phyloP scores from a whole-genome alignment of 2,329 filamentous ascomycete genomes.

The Chaetomium sp. region DNA sequence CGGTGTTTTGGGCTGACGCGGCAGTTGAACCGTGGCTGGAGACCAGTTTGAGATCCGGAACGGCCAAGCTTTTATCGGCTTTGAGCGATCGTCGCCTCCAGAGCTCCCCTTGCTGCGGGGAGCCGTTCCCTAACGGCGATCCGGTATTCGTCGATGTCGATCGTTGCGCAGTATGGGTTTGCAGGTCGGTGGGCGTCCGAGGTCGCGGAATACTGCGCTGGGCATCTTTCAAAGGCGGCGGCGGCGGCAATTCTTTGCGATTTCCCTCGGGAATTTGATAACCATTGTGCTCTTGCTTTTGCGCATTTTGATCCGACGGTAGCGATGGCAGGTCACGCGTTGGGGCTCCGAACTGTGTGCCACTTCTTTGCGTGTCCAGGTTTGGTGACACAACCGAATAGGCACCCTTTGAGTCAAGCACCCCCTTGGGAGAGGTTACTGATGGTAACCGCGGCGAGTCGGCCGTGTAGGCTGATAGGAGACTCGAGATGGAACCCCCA shows the following conservation, averaged over 20 bases:
- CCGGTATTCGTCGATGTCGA: slow-evolving; percentile 21
- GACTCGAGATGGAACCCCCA: slow-evolving; percentile 55
- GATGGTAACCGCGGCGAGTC: slow-evolving; percentile 49
- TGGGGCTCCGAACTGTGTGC: slow-evolving; percentile 30
- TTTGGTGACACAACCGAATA: slow-evolving; percentile 38
- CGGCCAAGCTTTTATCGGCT: slow-evolving; percentile 49
- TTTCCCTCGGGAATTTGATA: slow-evolving; percentile 12
- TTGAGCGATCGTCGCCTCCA: slow-evolving; percentile 57
- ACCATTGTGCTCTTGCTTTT: slow-evolving; percentile 17
- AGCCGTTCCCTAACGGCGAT: slow-evolving; percentile 26
- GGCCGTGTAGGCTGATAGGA: slow-evolving; percentile 58
- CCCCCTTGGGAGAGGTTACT: slow-evolving; percentile 39
- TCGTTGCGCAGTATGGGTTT: slow-evolving; percentile 23
- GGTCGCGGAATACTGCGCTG: slow-evolving; percentile 19
- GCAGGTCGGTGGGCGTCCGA: slow-evolving; percentile 23
- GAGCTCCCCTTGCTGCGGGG: slow-evolving; percentile 39
- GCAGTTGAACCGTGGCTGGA: slow-evolving; percentile 55
- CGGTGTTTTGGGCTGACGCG: slow-evolving; percentile 35
- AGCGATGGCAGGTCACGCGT: slow-evolving; percentile 31
- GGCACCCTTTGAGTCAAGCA: slow-evolving; percentile 42
- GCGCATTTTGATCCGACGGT: slow-evolving; percentile 35
- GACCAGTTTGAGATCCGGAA: slow-evolving; percentile 53
- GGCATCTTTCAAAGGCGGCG: slow-evolving; percentile 40
- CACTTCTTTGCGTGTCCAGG: slow-evolving; percentile 32
- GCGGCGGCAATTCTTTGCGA: slow-evolving; percentile 29